These are phyloP conservation scores for Achlya hypogyna DNA, from an alignment of 352 stramenopile species.

Conservation along the genomic window DNA sequence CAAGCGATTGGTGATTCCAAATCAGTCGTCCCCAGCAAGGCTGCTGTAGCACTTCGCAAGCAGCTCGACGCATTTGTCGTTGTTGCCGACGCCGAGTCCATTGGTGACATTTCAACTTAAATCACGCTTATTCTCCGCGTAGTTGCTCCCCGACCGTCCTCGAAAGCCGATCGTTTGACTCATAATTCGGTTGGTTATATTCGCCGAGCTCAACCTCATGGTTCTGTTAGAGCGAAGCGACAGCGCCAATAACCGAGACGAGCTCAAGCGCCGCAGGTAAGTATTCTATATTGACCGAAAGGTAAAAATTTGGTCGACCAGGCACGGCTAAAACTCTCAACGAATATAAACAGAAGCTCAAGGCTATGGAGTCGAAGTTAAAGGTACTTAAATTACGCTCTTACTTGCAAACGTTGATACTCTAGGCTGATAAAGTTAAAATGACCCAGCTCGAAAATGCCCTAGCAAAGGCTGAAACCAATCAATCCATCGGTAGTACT, in stretches of 20 bases:
- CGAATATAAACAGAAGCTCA: slow-evolving; percentile 69
- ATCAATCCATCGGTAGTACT: slow-evolving; percentile 15
- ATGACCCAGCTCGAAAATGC: slow-evolving; percentile 69
- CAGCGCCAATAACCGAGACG: neutral
- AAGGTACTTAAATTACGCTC: slow-evolving; percentile 25
- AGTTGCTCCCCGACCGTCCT: slow-evolving; percentile 2
- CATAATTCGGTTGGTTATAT: neutral
- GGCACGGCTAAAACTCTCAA: slow-evolving; percentile 32
- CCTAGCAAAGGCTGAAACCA: slow-evolving; percentile 42
- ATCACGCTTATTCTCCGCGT: neutral
- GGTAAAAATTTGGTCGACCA: neutral
- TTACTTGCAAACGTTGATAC: neutral
- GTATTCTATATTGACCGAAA: neutral
- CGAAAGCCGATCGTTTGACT: neutral
- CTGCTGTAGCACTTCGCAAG: slow-evolving; percentile 47
- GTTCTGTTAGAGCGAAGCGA: neutral
- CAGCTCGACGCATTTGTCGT: slow-evolving; percentile 43
- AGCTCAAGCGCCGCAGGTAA: neutral
- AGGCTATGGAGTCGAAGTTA: slow-evolving; percentile 45
- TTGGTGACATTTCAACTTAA: neutral
- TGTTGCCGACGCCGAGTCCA: slow-evolving; percentile 25
- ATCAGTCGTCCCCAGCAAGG: slow-evolving; percentile 42
- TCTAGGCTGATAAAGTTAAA: slow-evolving; percentile 42
- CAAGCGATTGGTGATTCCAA: slow-evolving; percentile 34
- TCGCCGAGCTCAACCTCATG: neutral